A percentile compares a stretch with the other conserved stretches of the same genome.
phyloP scores from a whole-genome alignment of 2,329 filamentous ascomycete genomes.

The Anisogramma anomala region DNA sequence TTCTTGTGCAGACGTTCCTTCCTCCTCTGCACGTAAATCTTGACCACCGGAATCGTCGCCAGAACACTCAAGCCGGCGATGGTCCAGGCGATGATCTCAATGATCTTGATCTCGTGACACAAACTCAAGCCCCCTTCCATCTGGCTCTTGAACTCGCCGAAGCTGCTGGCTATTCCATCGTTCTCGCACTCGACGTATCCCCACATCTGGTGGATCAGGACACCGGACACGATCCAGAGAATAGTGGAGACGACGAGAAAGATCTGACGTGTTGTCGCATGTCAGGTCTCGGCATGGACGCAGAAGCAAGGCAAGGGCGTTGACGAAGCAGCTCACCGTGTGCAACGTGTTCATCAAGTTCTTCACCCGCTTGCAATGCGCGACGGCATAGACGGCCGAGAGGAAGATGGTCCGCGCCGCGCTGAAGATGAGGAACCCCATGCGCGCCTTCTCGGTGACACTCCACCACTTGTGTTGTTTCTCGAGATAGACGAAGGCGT shows the following conservation, averaged over 20 bases:
- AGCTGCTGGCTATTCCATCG: conserved; percentile 1
- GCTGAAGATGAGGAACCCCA: conserved; percentile 12
- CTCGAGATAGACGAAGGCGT: conserved; percentile 8
- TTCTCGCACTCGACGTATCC: conserved; percentile 9
- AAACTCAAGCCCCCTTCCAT: conserved; percentile 6
- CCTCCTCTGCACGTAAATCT: conserved; percentile 4
- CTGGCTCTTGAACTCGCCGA: conserved; percentile 10
- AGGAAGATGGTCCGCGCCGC: conserved; percentile 5
- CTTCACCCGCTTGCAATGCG: conserved; percentile 1
- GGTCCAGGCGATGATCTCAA: conserved; percentile 8
- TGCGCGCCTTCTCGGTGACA: conserved; percentile 5
- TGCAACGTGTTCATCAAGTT: conserved; percentile 9
- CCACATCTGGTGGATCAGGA: conserved; percentile 10
- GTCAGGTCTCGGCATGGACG: no score
- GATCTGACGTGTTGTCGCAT: not conserved
- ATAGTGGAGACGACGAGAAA: conserved; percentile 9
- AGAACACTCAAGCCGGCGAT: conserved; percentile 8
- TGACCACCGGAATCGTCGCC: conserved; percentile 9
- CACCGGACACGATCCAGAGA: conserved; percentile 8
- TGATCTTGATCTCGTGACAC: conserved; percentile 12
- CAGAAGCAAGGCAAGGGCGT: not conserved
- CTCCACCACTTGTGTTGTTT: conserved; percentile 8
- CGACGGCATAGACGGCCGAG: conserved; percentile 1
- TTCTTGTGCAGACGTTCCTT: not conserved
- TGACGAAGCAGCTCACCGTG: not conserved